Evolutionary conservation across 306 rosid genomes (phyloP).

Genomic region (Clitoria ternatea): DNA sequence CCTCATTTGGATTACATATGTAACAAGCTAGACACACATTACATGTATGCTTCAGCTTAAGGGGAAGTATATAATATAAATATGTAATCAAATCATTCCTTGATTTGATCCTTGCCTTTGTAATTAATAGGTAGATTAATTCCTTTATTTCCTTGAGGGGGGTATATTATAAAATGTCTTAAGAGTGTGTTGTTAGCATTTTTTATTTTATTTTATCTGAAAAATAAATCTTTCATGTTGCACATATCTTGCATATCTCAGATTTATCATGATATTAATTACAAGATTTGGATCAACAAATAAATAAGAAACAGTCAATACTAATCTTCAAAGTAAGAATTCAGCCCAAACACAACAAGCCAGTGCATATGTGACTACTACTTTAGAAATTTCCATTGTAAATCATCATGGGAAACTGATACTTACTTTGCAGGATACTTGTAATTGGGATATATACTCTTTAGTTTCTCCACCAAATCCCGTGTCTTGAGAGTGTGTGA

Average conservation of each 20-base stretch:
- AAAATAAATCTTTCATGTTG: background rate
- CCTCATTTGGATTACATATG: no score
- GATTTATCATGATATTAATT: background rate
- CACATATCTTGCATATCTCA: background rate
- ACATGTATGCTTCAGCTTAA: no score
- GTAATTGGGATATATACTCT: slow-evolving; percentile 47
- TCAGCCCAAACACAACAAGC: background rate
- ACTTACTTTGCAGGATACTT: slow-evolving; percentile 65
- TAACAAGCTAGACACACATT: no score
- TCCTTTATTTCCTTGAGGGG: no score
- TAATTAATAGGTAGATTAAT: no score
- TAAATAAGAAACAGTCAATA: background rate
- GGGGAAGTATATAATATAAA: no score
- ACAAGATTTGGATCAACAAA: background rate
- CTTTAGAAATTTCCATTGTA: background rate
- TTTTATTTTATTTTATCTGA: background rate
- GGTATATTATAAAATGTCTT: background rate
- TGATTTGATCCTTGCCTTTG: no score
- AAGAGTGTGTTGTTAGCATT: background rate
- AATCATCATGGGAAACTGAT: slow-evolving; percentile 12
- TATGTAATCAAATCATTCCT: no score
- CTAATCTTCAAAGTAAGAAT: background rate
- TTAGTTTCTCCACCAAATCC: slow-evolving; percentile 55
- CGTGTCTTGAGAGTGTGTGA: slow-evolving; percentile 26
- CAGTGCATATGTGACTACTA: background rate